phyloP scores from a whole-genome alignment of 2,329 filamentous ascomycete species.

The Epichloe scottii region DNA sequence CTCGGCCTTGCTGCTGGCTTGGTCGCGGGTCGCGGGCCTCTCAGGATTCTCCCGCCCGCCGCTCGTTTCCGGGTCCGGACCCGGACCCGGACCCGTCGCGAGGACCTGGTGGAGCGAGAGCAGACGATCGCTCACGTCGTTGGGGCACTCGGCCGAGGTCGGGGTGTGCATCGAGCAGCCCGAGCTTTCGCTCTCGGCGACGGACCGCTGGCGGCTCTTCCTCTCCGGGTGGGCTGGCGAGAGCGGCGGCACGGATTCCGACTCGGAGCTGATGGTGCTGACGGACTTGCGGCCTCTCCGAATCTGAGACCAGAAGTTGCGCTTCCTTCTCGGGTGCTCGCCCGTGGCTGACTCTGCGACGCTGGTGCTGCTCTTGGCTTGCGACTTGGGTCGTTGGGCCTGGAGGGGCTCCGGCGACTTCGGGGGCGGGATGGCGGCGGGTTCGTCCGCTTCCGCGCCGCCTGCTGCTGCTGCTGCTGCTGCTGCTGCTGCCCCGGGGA shows the following conservation, averaged over 20 bases:
- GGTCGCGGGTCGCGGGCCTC: too few relatives aligned
- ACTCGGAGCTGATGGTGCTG: background rate
- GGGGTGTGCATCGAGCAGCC: background rate
- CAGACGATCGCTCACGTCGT: background rate
- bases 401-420: background rate
- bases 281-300: background rate
- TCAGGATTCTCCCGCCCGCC: background rate
- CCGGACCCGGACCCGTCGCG: background rate
- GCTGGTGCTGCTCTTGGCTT: background rate
- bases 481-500: too few relatives aligned
- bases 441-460: background rate
- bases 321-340: background rate
- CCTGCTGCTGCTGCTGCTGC: too few relatives aligned
- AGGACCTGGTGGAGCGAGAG: background rate
- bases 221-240: background rate
- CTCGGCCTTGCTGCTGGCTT: background rate
- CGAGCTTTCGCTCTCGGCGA: background rate
- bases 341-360: background rate
- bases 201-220: background rate
- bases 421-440: background rate
- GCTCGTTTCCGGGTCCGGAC: too few relatives aligned
- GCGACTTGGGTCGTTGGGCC: background rate
- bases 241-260: background rate
- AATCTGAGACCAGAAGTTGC: background rate
- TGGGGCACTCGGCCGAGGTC: background rate